phyloP scores from a whole-genome alignment of 2,329 filamentous ascomycete species.

The Trichoderma sp. region DNA sequence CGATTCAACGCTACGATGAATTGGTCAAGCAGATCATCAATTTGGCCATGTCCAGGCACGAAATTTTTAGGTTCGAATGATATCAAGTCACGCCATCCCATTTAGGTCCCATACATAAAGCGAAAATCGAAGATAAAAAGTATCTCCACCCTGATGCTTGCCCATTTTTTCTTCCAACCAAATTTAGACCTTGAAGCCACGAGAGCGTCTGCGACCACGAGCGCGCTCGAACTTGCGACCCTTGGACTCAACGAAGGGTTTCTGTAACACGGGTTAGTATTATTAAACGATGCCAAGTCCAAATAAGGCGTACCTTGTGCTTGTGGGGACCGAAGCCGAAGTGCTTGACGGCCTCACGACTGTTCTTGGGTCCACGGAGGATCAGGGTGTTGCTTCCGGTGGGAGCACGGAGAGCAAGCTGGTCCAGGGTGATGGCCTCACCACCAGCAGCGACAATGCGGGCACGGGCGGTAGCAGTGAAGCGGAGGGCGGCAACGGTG shows the following conservation, averaged over 20 bases:
- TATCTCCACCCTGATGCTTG: slow-evolving; percentile 24
- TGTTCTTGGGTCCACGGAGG: slow-evolving; percentile 96
- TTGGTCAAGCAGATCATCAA: slow-evolving; percentile 19
- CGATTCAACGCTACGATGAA: background rate
- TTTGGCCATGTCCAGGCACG: slow-evolving; percentile 15
- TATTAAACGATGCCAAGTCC: background rate
- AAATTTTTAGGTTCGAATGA: slow-evolving; percentile 37
- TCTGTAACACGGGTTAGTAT: slow-evolving; percentile 51
- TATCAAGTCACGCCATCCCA: slow-evolving; percentile 50
- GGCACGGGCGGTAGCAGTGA: slow-evolving; percentile 93
- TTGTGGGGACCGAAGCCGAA: slow-evolving; percentile 98
- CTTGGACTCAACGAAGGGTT: slow-evolving; percentile 97
- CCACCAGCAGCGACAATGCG: slow-evolving; percentile 91
- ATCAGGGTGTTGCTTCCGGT: slow-evolving; percentile 97
- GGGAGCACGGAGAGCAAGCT: slow-evolving; percentile 91
- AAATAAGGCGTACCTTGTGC: slow-evolving; percentile 71
- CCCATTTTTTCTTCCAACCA: slow-evolving; percentile 29
- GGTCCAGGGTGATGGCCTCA: slow-evolving; percentile 92
- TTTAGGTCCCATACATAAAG: slow-evolving; percentile 39
- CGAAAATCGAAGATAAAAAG: slow-evolving; percentile 31
- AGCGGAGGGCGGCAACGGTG: slow-evolving; percentile 89
- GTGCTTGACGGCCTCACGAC: slow-evolving; percentile 97
- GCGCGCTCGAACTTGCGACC: slow-evolving; percentile 99
- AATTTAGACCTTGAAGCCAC: slow-evolving; percentile 99
- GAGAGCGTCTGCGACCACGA: slow-evolving; percentile 96